These are phyloP conservation scores for Fusarium paranaense DNA, from an alignment of 2,329 filamentous ascomycete genomes.

Conservation along the genomic window DNA sequence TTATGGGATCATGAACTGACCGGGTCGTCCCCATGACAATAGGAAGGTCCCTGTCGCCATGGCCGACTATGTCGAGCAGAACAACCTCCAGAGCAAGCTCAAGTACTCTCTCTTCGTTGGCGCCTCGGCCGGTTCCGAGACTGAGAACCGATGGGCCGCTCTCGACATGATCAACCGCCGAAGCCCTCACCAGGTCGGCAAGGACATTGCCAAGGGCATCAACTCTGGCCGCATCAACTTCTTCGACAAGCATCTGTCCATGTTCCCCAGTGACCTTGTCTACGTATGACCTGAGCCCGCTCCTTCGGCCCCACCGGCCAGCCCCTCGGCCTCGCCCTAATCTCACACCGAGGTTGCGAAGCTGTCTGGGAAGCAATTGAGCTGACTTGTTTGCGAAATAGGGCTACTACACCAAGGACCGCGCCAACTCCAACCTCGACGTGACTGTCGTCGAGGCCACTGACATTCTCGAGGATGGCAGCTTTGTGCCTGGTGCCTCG, in stretches of 20 bases:
- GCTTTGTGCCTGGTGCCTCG: slow-evolving; percentile 87
- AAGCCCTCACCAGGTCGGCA: slow-evolving; percentile 89
- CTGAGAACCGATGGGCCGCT: slow-evolving; percentile 90
- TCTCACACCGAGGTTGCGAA: slow-evolving; percentile 33
- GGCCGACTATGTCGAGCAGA: slow-evolving; percentile 90
- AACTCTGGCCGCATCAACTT: slow-evolving; percentile 91
- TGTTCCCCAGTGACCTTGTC: slow-evolving; percentile 90
- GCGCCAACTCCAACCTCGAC: slow-evolving; percentile 78
- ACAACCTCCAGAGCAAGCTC: slow-evolving; percentile 83
- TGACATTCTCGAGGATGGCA: slow-evolving; percentile 88
- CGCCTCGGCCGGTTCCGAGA: slow-evolving; percentile 89
- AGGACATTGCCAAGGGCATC: slow-evolving; percentile 90
- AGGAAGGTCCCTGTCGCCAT: slow-evolving; percentile 87
- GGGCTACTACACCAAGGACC: slow-evolving; percentile 87
- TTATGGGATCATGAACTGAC: slow-evolving; percentile 22
- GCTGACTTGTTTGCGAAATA: slow-evolving; percentile 46
- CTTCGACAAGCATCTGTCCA: slow-evolving; percentile 93
- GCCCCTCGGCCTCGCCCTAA: slow-evolving; percentile 33
- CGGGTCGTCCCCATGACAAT: background rate
- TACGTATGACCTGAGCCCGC: slow-evolving; percentile 64
- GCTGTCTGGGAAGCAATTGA: slow-evolving; percentile 4
- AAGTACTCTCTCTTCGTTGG: slow-evolving; percentile 91
- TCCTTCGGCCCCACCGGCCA: slow-evolving; percentile 23
- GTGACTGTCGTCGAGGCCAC: slow-evolving; percentile 88
- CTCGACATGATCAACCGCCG: slow-evolving; percentile 92